These are phyloP conservation scores for Entophlyctis helioformis DNA, from an alignment of 192 early-diverging fungal species.

Conservation along the genomic window DNA sequence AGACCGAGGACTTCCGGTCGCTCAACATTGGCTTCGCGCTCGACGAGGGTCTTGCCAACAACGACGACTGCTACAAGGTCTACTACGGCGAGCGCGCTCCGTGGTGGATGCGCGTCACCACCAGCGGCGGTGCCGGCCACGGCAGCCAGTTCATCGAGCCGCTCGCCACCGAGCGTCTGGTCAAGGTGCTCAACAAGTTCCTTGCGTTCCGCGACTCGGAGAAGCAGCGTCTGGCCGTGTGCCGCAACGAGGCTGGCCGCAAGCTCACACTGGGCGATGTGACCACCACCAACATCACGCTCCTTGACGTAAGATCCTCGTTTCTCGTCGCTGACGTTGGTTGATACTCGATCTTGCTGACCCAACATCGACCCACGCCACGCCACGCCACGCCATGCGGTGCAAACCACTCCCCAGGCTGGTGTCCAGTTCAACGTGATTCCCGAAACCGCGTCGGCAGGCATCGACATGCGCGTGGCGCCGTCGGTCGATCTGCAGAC, in stretches of 20 bases:
- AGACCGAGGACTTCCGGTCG: constrained; percentile 49
- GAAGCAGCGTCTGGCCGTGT: constrained; percentile 37
- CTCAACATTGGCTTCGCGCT: constrained; percentile 75
- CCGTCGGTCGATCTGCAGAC: constrained; percentile 50
- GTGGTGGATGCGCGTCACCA: constrained; percentile 71
- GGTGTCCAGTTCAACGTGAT: constrained; percentile 76
- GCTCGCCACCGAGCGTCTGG: constrained; percentile 54
- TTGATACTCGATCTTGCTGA: too few species aligned
- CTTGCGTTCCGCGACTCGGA: constrained; percentile 57
- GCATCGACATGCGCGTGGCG: constrained; percentile 66
- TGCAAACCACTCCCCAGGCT: too few species aligned
- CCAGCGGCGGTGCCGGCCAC: constrained; percentile 66
- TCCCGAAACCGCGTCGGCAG: constrained; percentile 49
- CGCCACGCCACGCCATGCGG: too few species aligned
- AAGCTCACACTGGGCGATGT: constrained; percentile 59
- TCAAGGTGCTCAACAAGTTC: constrained; percentile 53
- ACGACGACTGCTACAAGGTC: constrained; percentile 47
- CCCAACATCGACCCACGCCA: too few species aligned
- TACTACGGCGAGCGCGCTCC: constrained; percentile 77
- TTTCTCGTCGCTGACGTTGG: too few species aligned
- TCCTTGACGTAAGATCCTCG: constrained; percentile 51
- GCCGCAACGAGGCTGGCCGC: constrained; percentile 36
- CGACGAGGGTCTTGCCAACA: constrained; percentile 61
- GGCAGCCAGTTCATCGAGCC: constrained; percentile 72
- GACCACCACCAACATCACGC: constrained; percentile 68